Conservation (phyloP, 2,329 filamentous ascomycete species). For the Colletotrichum endophyticum region DNA sequence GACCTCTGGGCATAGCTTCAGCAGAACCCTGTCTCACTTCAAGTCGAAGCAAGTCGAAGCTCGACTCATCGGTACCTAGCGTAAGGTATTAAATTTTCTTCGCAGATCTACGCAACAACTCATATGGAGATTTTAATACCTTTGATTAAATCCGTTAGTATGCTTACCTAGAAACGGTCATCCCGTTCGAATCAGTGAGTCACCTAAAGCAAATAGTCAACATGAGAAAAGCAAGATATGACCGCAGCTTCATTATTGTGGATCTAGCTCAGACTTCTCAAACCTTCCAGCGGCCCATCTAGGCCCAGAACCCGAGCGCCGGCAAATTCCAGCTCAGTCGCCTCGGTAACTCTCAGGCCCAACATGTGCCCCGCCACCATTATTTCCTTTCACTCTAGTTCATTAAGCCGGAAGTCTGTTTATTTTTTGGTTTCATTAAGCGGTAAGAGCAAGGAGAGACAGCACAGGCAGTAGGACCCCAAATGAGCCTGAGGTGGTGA, state of each 20-base stretch:
- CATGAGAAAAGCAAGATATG: no score
- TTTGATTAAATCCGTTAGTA: no score
- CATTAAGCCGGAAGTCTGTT: neutral
- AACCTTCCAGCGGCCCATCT: neutral
- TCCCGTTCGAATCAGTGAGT: no score
- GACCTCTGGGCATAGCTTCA: no score
- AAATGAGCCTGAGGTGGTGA: neutral
- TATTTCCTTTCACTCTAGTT: neutral
- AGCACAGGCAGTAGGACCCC: neutral
- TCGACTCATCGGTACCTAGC: no score
- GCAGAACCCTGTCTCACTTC: no score
- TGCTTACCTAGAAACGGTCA: no score
- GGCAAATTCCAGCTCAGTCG: neutral
- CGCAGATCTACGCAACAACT: no score
- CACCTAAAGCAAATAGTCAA: no score
- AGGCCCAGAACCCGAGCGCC: neutral
- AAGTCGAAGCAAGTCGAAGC: no score
- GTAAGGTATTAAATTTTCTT: no score
- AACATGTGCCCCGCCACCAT: neutral
- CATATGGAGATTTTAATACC: no score
- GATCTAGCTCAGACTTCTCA: neutral
- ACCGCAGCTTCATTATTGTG: neutral
- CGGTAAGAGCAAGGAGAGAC: neutral
- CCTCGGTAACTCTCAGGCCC: neutral
- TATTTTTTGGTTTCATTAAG: neutral